Evolutionary conservation across 148 eudicot species (phyloP), one percentile per base, ranked within the genome.

Genomic region (Rheum nobile): DNA sequence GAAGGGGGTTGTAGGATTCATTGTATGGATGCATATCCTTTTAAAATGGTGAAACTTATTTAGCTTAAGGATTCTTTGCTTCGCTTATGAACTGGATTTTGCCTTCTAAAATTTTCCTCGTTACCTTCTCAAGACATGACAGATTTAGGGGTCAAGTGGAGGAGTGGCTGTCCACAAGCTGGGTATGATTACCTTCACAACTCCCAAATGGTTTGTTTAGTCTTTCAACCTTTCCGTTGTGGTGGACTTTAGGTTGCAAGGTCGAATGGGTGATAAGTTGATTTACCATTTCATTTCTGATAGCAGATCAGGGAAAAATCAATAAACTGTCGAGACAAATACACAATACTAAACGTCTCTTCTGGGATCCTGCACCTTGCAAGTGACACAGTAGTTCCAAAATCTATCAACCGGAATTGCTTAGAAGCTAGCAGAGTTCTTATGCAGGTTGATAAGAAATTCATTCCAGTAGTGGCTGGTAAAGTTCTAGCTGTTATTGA

Each of bases 401-500:
- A 85, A 73, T 87, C 92, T 37, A 87, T 90, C 72, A 84, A 75
- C 42, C 90, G 86, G 83, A 86, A 37, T 22, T 85, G 78, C 75
- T 78, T 95, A 77, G 86, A 83, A 75, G 79, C 82, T 77, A 86
- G 91, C 77, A 87, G 81, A 83, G 94, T 90, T 77, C 96, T 95
- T 77, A 80, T 72, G 71, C 99, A 95, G 83, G 89, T 95, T 71
- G 99, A 92, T 79, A 88, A 82, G 86, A 95, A 95, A 80, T 95
- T 86, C 84, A 95, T 95, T 85, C 91, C 99, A 32, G 86, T 92
- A 76, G 94, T 95, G 82, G 92, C 86, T 74, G 81, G 83, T 63
- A 88, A 85, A 46, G 87, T 82, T 65, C 88, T 95, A 75, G 91
- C 96, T 59, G 74, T 95, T 32, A 88, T 95, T 71, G 99, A 95